Evolutionary conservation across 768 basidiomycete genomes (phyloP).

Genomic region (Polyporus arcularius): DNA sequence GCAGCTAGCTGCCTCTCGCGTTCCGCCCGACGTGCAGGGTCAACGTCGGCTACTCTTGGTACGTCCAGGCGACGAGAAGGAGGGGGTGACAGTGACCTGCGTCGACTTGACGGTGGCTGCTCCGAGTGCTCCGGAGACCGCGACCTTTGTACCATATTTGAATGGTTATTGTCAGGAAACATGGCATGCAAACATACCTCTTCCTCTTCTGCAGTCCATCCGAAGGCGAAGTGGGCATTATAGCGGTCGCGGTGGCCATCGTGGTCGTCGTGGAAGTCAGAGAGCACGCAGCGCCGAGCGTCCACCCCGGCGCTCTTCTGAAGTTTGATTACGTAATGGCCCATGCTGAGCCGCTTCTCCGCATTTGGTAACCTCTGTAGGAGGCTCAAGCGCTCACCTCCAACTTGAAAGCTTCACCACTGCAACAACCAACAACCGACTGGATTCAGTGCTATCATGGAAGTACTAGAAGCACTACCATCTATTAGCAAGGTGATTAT

Average conservation of each 20-base stretch:
- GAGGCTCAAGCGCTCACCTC: too few species aligned
- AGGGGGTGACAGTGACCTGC: constrained; percentile 45
- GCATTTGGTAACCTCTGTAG: background rate
- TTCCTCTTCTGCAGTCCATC: constrained; percentile 47
- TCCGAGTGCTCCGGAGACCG: constrained; percentile 34
- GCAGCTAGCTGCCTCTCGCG: constrained; percentile 81
- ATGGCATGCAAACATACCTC: constrained; percentile 28
- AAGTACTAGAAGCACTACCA: constrained; percentile 51
- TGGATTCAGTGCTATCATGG: constrained; percentile 36
- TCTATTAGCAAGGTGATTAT: constrained; percentile 53
- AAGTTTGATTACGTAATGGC: constrained; percentile 8
- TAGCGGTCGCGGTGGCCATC: constrained; percentile 46
- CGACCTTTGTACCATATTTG: constrained; percentile 27
- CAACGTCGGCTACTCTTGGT: constrained; percentile 66
- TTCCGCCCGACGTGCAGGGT: constrained; percentile 73
- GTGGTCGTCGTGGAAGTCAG: constrained; percentile 26
- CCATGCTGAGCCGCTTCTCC: background rate
- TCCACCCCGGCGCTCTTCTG: constrained; percentile 1
- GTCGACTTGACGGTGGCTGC: constrained; percentile 43
- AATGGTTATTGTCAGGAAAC: background rate
- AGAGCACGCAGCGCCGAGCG: constrained; percentile 6
- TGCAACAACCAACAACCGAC: background rate
- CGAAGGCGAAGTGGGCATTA: constrained; percentile 29
- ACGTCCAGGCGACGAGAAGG: constrained; percentile 35
- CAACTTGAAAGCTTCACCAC: background rate